A percentile compares a stretch with the other conserved stretches of the same genome.
Evolutionary conservation across 1,284 basidiomycete species (phyloP).

Genomic region (Mycena citricolor): DNA sequence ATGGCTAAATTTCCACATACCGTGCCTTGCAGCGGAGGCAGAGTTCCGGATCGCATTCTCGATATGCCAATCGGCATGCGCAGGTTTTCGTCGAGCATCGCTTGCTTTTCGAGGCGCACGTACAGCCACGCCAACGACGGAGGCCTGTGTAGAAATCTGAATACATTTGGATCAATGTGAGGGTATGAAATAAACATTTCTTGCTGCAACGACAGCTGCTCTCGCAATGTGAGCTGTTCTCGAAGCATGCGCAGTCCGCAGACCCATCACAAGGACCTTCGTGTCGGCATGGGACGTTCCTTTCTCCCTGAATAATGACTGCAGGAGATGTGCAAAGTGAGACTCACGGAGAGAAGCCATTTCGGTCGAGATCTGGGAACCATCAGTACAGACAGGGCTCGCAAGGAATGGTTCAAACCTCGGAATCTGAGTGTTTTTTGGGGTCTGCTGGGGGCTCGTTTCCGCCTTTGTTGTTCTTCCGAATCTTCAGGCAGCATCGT

Average conservation of each 20-base stretch:
- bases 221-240: constrained; percentile 38
- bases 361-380: constrained; percentile 6
- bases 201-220: constrained; percentile 37
- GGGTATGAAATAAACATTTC: constrained; percentile 34
- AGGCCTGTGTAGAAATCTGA: constrained; percentile 32
- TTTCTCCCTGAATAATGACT: too few species aligned
- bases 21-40: constrained; percentile 39
- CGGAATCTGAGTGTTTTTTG: background rate
- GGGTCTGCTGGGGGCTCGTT: background rate
- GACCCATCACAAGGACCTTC: constrained; percentile 40
- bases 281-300: constrained; percentile 45
- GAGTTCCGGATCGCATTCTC: constrained; percentile 54
- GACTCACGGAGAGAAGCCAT: constrained; percentile 12
- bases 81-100: constrained; percentile 38
- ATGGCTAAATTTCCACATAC: constrained; percentile 24
- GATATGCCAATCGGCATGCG: constrained; percentile 40
- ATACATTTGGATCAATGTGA: background rate
- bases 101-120: constrained; percentile 34
- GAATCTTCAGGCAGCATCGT: background rate
- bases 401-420: background rate
- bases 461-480: background rate
- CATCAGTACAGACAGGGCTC: background rate
- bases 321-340: background rate
- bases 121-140: constrained; percentile 46
- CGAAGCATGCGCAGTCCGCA: constrained; percentile 39